Percentiles rank a stretch among this genome's conserved stretches.
phyloP scores from a whole-genome alignment of 768 basidiomycete genomes.

The Psilocybe cyanescens region DNA sequence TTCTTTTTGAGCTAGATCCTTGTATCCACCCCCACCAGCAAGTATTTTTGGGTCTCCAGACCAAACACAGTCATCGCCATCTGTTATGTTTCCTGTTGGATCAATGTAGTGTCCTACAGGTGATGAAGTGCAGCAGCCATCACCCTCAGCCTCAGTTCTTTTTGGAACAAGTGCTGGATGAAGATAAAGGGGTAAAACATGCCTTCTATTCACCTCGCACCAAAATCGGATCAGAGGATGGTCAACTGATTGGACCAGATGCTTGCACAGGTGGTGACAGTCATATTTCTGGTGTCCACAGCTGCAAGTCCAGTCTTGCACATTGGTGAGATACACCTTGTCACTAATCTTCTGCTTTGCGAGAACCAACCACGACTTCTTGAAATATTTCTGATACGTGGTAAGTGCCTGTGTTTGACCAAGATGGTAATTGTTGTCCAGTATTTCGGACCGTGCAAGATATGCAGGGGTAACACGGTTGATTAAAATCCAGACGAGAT shows the following conservation, averaged over 20 bases:
- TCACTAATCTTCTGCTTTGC: conserved; percentile 6
- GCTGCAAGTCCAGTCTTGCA: conserved; percentile 29
- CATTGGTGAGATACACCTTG: conserved; percentile 22
- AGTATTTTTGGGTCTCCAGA: not conserved
- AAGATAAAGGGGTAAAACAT: conserved; percentile 24
- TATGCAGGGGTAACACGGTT: conserved; percentile 28
- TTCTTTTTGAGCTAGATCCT: not conserved
- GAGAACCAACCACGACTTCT: conserved; percentile 24
- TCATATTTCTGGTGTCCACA: conserved; percentile 33
- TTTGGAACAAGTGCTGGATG: conserved; percentile 14
- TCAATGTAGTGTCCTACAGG: not conserved
- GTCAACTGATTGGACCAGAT: conserved; percentile 32
- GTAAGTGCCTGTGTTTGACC: conserved; percentile 26
- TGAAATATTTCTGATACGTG: conserved; percentile 28
- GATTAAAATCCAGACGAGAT: conserved; percentile 33
- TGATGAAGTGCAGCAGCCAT: no score
- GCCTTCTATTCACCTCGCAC: conserved; percentile 20
- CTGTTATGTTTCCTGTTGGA: conserved; percentile 2
- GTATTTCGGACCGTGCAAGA: conserved; percentile 13
- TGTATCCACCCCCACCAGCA: not conserved
- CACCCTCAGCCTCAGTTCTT: not conserved
- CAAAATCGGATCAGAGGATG: conserved; percentile 19
- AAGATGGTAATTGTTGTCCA: conserved; percentile 17
- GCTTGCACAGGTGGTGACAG: conserved; percentile 33
- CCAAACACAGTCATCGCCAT: conserved; percentile 8